Percentiles rank a stretch among this genome's conserved stretches.
These are phyloP conservation scores for Artemisia argyi DNA, from an alignment of 129 eudicot species.

Conservation along the genomic window DNA sequence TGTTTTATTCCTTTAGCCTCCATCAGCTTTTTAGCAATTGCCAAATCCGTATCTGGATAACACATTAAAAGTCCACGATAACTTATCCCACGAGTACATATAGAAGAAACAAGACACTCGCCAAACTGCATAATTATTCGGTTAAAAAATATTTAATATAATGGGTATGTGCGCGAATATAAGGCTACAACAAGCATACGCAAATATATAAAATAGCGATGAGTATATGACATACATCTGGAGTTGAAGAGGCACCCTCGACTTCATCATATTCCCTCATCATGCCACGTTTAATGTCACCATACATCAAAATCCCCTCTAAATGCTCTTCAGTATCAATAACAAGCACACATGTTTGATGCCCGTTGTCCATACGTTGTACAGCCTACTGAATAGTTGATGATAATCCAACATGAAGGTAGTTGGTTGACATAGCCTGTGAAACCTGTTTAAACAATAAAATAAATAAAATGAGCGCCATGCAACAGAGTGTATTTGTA, in stretches of 20 bases:
- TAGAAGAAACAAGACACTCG: constrained; percentile 59
- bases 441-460: constrained; percentile 55
- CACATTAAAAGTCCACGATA: constrained; percentile 90
- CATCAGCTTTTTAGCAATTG: constrained; percentile 85
- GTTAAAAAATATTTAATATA: neutral
- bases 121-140: constrained; percentile 49
- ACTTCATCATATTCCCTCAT: constrained; percentile 42
- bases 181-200: neutral
- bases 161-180: neutral
- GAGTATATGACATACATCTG: constrained; percentile 53
- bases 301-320: constrained; percentile 85
- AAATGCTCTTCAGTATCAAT: constrained; percentile 65
- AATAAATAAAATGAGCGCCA: neutral
- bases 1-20: constrained; percentile 94
- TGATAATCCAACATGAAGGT: constrained; percentile 44
- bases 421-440: constrained; percentile 74
- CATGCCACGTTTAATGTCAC: constrained; percentile 67
- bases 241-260: constrained; percentile 39
- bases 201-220: too few species aligned
- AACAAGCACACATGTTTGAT: constrained; percentile 68
- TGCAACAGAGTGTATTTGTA: neutral
- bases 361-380: constrained; percentile 64
- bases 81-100: constrained; percentile 81
- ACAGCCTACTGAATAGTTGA: constrained; percentile 72
- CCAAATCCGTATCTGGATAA: constrained; percentile 93